Percentiles rank a stretch among this genome's conserved stretches.
These are phyloP conservation scores for Sugiyamaella castrensis DNA, from an alignment of 1,139 yeast genomes.

Conservation along the genomic window DNA sequence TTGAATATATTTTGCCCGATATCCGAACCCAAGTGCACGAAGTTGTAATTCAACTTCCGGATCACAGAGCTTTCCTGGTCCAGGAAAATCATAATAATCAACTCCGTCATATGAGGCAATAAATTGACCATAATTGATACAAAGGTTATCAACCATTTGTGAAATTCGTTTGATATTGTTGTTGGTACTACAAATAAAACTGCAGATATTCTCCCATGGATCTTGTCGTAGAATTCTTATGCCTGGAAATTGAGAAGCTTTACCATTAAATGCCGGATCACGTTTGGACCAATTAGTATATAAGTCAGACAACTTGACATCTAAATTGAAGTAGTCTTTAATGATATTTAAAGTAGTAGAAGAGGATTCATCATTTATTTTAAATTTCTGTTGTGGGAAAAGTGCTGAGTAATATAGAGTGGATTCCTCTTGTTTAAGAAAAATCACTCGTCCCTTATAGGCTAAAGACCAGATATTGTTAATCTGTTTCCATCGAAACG, in stretches of 20 bases:
- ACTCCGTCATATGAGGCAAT: constrained; percentile 56
- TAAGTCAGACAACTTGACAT: constrained; percentile 51
- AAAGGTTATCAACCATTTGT: constrained; percentile 82
- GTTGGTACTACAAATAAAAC: constrained; percentile 93
- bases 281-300: constrained; percentile 59
- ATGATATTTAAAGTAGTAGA: constrained; percentile 49
- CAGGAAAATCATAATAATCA: constrained; percentile 72
- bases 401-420: constrained; percentile 36
- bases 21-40: constrained; percentile 79
- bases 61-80: constrained; percentile 51
- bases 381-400: constrained; percentile 10
- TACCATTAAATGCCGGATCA: constrained; percentile 49
- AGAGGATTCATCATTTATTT: constrained; percentile 30
- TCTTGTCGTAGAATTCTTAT: constrained; percentile 84
- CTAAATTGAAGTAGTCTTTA: constrained; percentile 66
- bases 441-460: constrained; percentile 36
- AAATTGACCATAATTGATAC: constrained; percentile 65
- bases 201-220: constrained; percentile 92
- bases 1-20: constrained; percentile 83
- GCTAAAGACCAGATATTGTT: constrained; percentile 38
- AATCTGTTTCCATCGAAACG: constrained; percentile 40
- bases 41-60: constrained; percentile 42
- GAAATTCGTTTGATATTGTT: constrained; percentile 92
- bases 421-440: constrained; percentile 35
- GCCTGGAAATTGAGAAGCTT: constrained; percentile 52